Percentiles rank a stretch among this genome's conserved stretches.
phyloP scores from a whole-genome alignment of 2,329 filamentous ascomycete genomes.

The Torrubiellomyces zombiae region DNA sequence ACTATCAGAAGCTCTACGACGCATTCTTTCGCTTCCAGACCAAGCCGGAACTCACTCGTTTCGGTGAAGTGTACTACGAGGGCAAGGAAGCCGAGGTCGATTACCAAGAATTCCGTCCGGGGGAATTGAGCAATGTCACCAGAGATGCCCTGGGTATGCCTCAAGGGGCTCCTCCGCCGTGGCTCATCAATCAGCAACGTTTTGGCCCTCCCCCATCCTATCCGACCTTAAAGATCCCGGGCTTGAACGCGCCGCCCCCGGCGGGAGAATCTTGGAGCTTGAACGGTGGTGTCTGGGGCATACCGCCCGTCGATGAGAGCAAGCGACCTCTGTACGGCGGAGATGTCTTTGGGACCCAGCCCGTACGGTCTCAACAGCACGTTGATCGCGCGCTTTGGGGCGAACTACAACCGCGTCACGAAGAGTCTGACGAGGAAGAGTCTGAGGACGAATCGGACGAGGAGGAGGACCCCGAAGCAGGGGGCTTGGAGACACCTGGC shows the following conservation, averaged over 20 bases:
- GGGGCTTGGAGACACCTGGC: constrained; percentile 55
- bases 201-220: constrained; percentile 89
- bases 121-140: constrained; percentile 75
- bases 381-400: constrained; percentile 86
- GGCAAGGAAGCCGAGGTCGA: constrained; percentile 98
- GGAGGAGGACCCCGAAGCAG: constrained; percentile 43
- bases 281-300: constrained; percentile 87
- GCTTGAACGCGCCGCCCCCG: constrained; percentile 83
- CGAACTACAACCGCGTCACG: constrained; percentile 66
- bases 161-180: constrained; percentile 81
- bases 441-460: constrained; percentile 4
- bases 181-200: constrained; percentile 93
- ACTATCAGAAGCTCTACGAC: constrained; percentile 96
- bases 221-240: constrained; percentile 85
- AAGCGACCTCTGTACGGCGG: constrained; percentile 85
- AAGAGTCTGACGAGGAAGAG: constrained; percentile 57
- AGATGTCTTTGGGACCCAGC: constrained; percentile 63
- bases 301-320: constrained; percentile 86
- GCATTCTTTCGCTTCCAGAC: constrained; percentile 97
- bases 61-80: constrained; percentile 98
- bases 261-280: constrained; percentile 87
- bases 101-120: constrained; percentile 73
- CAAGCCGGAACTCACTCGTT: constrained; percentile 83
- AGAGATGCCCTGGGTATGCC: constrained; percentile 91
- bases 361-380: constrained; percentile 20